Base-by-base conservation (phyloP, 257 asterid genomes). In the Verbena officinalis region DNA sequence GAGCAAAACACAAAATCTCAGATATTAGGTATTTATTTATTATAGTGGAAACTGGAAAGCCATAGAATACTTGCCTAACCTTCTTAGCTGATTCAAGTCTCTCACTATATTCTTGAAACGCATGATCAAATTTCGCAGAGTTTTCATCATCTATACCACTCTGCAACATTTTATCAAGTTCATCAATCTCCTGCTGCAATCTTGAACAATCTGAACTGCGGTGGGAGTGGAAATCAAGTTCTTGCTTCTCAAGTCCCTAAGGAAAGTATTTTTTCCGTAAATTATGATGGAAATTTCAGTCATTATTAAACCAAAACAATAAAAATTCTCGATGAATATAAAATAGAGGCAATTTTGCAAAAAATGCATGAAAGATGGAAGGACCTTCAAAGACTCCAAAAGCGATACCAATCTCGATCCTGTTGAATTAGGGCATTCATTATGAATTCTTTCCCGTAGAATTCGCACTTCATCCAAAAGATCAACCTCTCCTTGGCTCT, bases 171-270 rank as follows among this genome's bases (percentile, higher is more conserved):
- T 64, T 72, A 72, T 86, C 85, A 64, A 84, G 81, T 75, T 75
- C 89, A 57, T 81, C 81, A 54, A 82, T 77, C 77, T 82, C 87
- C 49, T 70, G 74, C 65, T 69, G 80, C 84, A 88, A 78, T 49
- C 70, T 76, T 17, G 76, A 61, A 78, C 77, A 68, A 65, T 76
- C 70, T 34, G 72, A 63, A 66, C 67, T 57, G 65, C 70, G 64
- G 20, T 38, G 73, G 46, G 83, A 74, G 75, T 71, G 65, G 36
- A 76, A 59, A 43, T 86, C 81, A 30, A 76, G 34, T 73, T 78
- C 91, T 68, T 81, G 77, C 68, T 58, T 70, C 66, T 88, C 89
- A 16, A 88, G 77, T 59, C 66, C 94, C 95, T 91, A 73, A 40
- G 42, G 31, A 71, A 74, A 39, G 12, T 31, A 7, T 30, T 13